These are phyloP conservation scores for Blastocystis sp. DNA, from an alignment of 352 stramenopile genomes.

Conservation along the genomic window DNA sequence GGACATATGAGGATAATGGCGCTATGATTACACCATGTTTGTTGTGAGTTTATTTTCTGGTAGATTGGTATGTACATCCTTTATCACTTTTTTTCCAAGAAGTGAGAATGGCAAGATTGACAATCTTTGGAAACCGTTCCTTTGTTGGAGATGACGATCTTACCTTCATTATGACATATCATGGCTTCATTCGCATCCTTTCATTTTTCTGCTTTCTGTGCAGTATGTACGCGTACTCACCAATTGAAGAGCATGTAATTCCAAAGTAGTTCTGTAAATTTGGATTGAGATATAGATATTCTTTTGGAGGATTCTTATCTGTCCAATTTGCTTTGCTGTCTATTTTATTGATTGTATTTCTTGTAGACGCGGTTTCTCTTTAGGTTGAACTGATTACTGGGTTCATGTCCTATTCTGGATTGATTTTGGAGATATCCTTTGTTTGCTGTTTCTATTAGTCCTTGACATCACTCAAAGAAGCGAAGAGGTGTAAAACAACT, in stretches of 20 bases:
- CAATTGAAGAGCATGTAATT: background rate
- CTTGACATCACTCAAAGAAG: constrained; percentile 10
- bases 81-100: background rate
- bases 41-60: background rate
- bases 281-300: background rate
- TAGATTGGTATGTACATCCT: background rate
- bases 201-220: background rate
- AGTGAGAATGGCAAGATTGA: constrained; percentile 6
- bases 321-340: background rate
- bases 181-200: background rate
- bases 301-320: background rate
- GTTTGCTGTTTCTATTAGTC: background rate
- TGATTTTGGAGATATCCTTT: constrained; percentile 52
- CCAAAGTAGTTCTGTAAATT: background rate
- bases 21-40: background rate
- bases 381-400: constrained; percentile 1
- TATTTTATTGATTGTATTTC: constrained; percentile 1
- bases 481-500: background rate
- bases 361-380: background rate
- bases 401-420: background rate
- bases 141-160: constrained; percentile 26
- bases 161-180: constrained; percentile 23
- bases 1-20: constrained; percentile 24
- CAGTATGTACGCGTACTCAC: background rate
- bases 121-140: background rate